Base-by-base conservation (phyloP, 805 yeast genomes). In the Monosporozyma solicola region DNA sequence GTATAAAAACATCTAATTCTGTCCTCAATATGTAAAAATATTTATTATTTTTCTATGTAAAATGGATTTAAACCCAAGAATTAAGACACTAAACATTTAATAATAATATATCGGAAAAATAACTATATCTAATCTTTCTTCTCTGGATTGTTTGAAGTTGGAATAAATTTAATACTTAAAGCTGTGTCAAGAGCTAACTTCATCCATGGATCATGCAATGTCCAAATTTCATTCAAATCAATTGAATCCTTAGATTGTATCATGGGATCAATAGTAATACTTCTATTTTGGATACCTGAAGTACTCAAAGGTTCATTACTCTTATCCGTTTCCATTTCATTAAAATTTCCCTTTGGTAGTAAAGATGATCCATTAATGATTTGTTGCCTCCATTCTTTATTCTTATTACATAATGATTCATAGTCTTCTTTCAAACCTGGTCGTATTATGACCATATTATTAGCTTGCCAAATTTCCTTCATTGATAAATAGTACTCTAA, bases 141-240 rank as follows among this genome's bases (percentile, higher is more conserved):
- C 24, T 20, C 44, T 20, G 35, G 25, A n/a, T 39, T 32, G 3
- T 58, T 55, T 22, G 61, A 63, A 1, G 68, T 66, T 3, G 72
- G 72, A 20, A 69, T 57, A 48, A 69, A 66, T 51, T 67, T 68
- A 11, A 67, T 67, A 51, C 71, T 67, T 41, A 69, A 56, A 6
- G 71, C 63, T 1, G 71, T 65, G 41, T 68, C 71, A 20, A 69
- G 54, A 3, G 69, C 72, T 41, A 69, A 52, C 25, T 60, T 64
- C 58, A 65, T 60, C 72, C 72, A 69, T 7, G 72, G 72, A 52
- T 67, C 69, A 48, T 68, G 64, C 3, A 66, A 50, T 4, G 61
- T 53, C 70, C 71, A 68, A 4, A 64, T 54, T 35, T 67, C 69
- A 13, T 59, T 56, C 7, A 68, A 50, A 39, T 64, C 61, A 6